These are phyloP conservation scores for Tremellales sp. DNA, from an alignment of 1,284 basidiomycete genomes.

Conservation along the genomic window DNA sequence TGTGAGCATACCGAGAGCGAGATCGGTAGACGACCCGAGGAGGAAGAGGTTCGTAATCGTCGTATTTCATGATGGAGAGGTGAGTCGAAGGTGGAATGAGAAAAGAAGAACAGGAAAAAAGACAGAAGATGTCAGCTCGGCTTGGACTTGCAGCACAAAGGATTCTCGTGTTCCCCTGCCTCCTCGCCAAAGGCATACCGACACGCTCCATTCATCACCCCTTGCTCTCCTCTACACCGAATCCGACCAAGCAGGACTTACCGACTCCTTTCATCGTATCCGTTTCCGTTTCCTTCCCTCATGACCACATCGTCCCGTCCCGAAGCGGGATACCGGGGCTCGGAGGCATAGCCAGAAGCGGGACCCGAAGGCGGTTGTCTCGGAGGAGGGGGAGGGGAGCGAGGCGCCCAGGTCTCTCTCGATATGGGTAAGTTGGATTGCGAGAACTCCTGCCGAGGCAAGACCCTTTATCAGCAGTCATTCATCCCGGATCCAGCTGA, in stretches of 20 bases:
- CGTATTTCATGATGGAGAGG: not conserved
- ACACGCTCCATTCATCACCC: not conserved
- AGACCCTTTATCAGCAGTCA: too few species aligned
- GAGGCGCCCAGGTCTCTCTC: constrained; percentile 40
- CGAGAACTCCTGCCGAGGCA: constrained; percentile 25
- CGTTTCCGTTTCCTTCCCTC: constrained; percentile 6
- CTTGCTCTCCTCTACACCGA: constrained; percentile 1
- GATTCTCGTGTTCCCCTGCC: not conserved
- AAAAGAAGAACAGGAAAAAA: not conserved
- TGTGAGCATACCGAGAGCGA: too few species aligned
- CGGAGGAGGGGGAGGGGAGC: constrained; percentile 20
- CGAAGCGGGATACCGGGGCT: constrained; percentile 8
- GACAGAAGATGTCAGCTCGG: not conserved
- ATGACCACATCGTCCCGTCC: constrained; percentile 1
- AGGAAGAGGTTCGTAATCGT: not conserved
- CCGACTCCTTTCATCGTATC: constrained; percentile 3
- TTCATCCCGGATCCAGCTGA: too few species aligned
- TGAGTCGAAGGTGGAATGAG: not conserved
- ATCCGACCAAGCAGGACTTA: not conserved
- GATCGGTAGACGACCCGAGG: not conserved
- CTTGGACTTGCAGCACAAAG: not conserved
- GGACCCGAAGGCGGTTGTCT: constrained; percentile 3
- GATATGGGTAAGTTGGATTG: constrained; percentile 31
- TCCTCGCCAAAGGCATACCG: not conserved
- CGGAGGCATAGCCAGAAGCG: constrained; percentile 6